Conservation (phyloP, 345 rosid species). For the Excoecaria agallocha region DNA sequence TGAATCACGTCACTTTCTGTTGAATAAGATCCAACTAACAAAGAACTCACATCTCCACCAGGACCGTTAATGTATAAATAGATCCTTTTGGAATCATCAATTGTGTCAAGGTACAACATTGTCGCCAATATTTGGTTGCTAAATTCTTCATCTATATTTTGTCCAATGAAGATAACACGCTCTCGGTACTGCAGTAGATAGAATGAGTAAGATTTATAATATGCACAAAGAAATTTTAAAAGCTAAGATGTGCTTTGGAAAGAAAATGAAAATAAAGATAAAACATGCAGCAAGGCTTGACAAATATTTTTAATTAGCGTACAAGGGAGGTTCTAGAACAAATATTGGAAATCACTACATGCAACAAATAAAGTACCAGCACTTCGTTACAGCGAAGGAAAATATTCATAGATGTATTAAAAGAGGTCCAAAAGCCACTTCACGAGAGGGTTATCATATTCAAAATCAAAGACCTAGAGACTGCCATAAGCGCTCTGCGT, state of each 20-base stretch:
- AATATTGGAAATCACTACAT: not conserved
- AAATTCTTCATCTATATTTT: slow-evolving; percentile 70
- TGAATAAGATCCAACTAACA: slow-evolving; percentile 12
- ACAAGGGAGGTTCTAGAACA: not conserved
- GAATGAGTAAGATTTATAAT: slow-evolving; percentile 16
- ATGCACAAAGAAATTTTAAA: not conserved
- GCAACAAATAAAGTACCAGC: not conserved
- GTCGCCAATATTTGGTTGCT: slow-evolving; percentile 91
- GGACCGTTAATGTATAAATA: slow-evolving; percentile 72
- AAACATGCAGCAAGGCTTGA: not conserved
- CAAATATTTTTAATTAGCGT: not conserved
- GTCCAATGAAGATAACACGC: slow-evolving; percentile 78
- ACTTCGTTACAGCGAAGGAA: not conserved
- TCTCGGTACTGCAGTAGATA: slow-evolving; percentile 74
- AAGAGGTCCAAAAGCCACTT: not conserved
- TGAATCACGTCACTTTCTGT: not conserved
- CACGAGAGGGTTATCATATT: not conserved
- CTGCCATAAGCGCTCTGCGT: not conserved
- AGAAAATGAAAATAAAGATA: slow-evolving; percentile 6
- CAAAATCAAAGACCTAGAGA: not conserved
- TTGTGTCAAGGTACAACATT: slow-evolving; percentile 83
- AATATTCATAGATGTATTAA: too few relatives aligned
- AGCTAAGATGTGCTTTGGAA: not conserved
- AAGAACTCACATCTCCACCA: slow-evolving; percentile 79
- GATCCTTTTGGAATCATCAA: slow-evolving; percentile 64